A percentile compares a stretch with the other conserved stretches of the same genome.
phyloP scores from a whole-genome alignment of 495 filamentous ascomycete genomes.

The Niebla homalea region DNA sequence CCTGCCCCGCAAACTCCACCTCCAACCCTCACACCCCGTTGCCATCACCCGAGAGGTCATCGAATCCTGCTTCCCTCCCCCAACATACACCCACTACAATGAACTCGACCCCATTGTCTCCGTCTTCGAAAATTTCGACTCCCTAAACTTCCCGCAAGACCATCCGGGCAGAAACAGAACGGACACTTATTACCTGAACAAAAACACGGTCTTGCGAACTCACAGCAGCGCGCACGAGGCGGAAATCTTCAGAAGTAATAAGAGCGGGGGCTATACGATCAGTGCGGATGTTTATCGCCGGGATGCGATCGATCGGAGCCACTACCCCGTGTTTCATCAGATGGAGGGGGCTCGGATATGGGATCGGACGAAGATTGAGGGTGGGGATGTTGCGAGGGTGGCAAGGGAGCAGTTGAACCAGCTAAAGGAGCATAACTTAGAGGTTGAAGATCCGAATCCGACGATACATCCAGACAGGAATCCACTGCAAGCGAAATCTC shows the following conservation, averaged over 20 bases:
- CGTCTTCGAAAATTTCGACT: constrained; percentile 85
- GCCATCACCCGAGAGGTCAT: constrained; percentile 83
- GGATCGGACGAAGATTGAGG: constrained; percentile 51
- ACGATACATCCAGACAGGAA: constrained; percentile 67
- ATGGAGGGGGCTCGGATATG: constrained; percentile 93
- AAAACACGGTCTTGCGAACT: constrained; percentile 70
- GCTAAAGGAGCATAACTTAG: constrained; percentile 57
- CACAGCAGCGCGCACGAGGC: constrained; percentile 91
- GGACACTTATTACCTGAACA: constrained; percentile 94
- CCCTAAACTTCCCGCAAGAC: constrained; percentile 73
- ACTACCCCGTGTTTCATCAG: constrained; percentile 97
- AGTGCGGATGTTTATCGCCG: constrained; percentile 93
- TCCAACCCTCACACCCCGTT: constrained; percentile 79
- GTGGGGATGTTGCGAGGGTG: constrained; percentile 44
- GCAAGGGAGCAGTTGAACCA: constrained; percentile 51
- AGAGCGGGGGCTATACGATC: constrained; percentile 71
- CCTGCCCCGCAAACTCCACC: constrained; percentile 63
- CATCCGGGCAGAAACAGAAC: constrained; percentile 78
- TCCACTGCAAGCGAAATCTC: constrained; percentile 60
- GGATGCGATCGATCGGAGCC: constrained; percentile 85
- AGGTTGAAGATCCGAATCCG: constrained; percentile 76
- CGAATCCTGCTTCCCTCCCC: constrained; percentile 69
- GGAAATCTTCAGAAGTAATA: constrained; percentile 56
- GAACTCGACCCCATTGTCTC: constrained; percentile 73
- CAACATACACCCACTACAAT: constrained; percentile 64